Conservation (phyloP, 768 basidiomycete genomes). For the Amanita thiersii region DNA sequence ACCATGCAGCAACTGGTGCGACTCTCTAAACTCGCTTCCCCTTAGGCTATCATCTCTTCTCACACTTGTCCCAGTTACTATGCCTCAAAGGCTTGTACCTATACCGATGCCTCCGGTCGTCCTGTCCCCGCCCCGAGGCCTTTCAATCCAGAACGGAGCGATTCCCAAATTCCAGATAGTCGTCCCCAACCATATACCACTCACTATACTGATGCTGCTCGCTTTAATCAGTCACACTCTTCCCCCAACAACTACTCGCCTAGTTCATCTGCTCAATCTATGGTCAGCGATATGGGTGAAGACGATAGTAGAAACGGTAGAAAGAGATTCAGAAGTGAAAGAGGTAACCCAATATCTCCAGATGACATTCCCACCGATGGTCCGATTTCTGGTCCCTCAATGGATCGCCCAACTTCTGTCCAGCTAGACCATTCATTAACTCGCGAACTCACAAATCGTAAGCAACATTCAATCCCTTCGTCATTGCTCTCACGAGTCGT, state of each 20-base stretch:
- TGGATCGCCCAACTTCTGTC: conserved; percentile 33
- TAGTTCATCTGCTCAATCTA: conserved; percentile 12
- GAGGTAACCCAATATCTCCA: conserved; percentile 26
- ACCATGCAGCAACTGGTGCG: conserved; percentile 76
- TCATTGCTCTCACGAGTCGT: conserved; percentile 9
- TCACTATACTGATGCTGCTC: conserved; percentile 8
- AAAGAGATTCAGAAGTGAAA: conserved; percentile 43
- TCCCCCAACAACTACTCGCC: conserved; percentile 11
- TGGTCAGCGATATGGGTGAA: conserved; percentile 25
- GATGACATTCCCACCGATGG: conserved; percentile 34
- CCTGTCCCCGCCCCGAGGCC: conserved; percentile 67
- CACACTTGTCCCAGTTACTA: conserved; percentile 46
- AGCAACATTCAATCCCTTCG: conserved; percentile 19
- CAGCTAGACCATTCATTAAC: conserved; percentile 56
- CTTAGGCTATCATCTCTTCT: conserved; percentile 9
- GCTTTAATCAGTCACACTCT: conserved; percentile 19
- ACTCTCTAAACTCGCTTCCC: conserved; percentile 11
- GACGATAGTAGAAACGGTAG: conserved; percentile 31
- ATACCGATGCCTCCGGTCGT: conserved; percentile 73
- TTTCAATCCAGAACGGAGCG: conserved; percentile 34
- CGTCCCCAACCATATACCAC: conserved; percentile 14
- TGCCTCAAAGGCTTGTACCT: conserved; percentile 74
- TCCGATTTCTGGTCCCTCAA: conserved; percentile 24
- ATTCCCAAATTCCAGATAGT: conserved; percentile 16
- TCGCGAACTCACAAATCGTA: conserved; percentile 69